phyloP scores from a whole-genome alignment of 306 rosid species.

The Mimosa pudica region DNA sequence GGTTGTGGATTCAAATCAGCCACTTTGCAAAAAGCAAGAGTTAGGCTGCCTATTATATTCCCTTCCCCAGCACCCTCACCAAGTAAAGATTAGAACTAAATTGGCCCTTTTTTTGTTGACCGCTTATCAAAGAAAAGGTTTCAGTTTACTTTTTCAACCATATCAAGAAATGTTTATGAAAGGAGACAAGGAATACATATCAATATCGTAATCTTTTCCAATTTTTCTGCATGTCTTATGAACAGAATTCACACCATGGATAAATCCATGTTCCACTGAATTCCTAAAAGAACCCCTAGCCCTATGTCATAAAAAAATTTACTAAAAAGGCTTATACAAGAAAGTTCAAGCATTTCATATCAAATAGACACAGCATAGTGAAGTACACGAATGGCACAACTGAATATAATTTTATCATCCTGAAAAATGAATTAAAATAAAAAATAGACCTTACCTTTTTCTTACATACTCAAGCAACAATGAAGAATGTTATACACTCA shows the following conservation, averaged over 20 bases:
- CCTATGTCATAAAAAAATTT: conserved; percentile 17
- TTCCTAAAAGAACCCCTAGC: conserved; percentile 3
- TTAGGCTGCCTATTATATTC: too few relatives aligned
- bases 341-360: conserved; percentile 18
- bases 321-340: conserved; percentile 26
- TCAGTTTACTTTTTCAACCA: background rate
- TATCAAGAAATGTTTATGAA: background rate
- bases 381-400: background rate
- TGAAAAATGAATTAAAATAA: background rate
- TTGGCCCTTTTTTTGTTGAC: conserved; percentile 15
- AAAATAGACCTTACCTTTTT: background rate
- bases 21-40: too few relatives aligned
- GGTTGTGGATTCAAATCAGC: too few relatives aligned
- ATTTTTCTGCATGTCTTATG: conserved; percentile 3
- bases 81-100: too few relatives aligned
- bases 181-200: conserved; percentile 12
- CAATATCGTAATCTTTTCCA: conserved; percentile 1
- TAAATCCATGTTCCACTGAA: background rate
- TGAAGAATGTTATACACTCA: background rate
- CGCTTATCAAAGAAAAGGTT: background rate
- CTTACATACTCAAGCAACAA: background rate
- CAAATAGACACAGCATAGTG: background rate
- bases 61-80: too few relatives aligned
- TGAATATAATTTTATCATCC: background rate
- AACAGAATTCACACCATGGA: background rate